Evolutionary conservation across 768 basidiomycete species (phyloP).

Genomic region (Tricholoma saponaceum): DNA sequence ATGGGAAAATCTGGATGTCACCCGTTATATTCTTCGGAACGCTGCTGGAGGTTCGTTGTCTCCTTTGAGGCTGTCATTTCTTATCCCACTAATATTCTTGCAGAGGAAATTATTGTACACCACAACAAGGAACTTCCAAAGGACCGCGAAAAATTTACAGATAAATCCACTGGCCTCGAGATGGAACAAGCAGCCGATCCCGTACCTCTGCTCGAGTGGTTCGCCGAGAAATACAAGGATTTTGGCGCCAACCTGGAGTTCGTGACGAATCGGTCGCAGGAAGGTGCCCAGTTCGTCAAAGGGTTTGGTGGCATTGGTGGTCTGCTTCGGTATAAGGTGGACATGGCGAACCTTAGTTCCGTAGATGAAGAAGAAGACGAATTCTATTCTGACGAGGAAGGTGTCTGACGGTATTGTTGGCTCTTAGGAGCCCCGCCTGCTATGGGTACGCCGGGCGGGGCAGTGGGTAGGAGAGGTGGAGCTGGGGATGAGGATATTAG

Average conservation of each 20-base stretch:
- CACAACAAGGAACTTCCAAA: slow-evolving; percentile 81
- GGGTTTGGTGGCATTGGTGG: slow-evolving; percentile 99
- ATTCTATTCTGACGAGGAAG: slow-evolving; percentile 73
- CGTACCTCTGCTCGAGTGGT: slow-evolving; percentile 92
- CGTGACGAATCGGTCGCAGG: slow-evolving; percentile 93
- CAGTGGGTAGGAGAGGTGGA: slow-evolving; percentile 30
- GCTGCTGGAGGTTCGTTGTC: slow-evolving; percentile 73
- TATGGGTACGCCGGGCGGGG: slow-evolving; percentile 68
- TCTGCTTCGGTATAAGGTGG: slow-evolving; percentile 94
- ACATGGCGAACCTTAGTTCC: slow-evolving; percentile 76
- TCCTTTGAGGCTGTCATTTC: neutral
- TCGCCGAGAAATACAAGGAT: slow-evolving; percentile 97
- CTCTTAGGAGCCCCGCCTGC: slow-evolving; percentile 77
- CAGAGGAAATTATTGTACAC: slow-evolving; percentile 84
- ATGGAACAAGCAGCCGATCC: slow-evolving; percentile 90
- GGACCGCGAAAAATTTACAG: slow-evolving; percentile 91
- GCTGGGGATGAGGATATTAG: neutral
- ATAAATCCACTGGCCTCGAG: slow-evolving; percentile 92
- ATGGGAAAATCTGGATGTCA: slow-evolving; percentile 96
- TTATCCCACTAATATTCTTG: neutral
- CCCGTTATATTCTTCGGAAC: slow-evolving; percentile 84
- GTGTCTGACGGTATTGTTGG: slow-evolving; percentile 83
- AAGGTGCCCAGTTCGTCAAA: slow-evolving; percentile 97
- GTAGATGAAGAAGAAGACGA: slow-evolving; percentile 85
- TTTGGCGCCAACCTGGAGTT: slow-evolving; percentile 96